Conservation (phyloP, 2,329 filamentous ascomycete genomes). For the Colletotrichum brevisporum region DNA sequence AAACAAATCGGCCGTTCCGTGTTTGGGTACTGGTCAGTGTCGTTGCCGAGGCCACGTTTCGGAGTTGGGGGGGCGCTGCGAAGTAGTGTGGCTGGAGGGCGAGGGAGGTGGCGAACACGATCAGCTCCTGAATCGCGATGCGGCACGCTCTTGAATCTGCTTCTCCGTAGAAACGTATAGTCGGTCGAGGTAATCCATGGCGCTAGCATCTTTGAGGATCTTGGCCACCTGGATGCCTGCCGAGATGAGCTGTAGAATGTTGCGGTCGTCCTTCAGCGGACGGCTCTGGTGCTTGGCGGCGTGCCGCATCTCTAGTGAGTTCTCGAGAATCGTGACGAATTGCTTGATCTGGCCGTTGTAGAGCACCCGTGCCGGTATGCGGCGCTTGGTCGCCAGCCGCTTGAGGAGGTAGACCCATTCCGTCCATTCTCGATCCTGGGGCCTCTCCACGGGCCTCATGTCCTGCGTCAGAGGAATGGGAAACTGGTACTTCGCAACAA, state of each 20-base stretch:
- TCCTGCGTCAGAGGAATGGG: slow-evolving; percentile 87
- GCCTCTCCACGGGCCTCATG: slow-evolving; percentile 81
- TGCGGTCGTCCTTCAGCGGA: slow-evolving; percentile 88
- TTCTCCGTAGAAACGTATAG: slow-evolving; percentile 87
- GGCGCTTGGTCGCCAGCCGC: slow-evolving; percentile 85
- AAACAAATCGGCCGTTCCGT: slow-evolving; percentile 1
- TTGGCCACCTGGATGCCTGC: slow-evolving; percentile 90
- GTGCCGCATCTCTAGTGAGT: slow-evolving; percentile 89
- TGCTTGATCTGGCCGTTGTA: slow-evolving; percentile 95
- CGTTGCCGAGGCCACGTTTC: slow-evolving; percentile 3
- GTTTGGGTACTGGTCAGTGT: slow-evolving; percentile 13
- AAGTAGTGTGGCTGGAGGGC: not conserved
- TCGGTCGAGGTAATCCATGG: slow-evolving; percentile 86
- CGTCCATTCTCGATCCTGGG: slow-evolving; percentile 88
- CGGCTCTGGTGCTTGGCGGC: slow-evolving; percentile 87
- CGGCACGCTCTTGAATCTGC: slow-evolving; percentile 78
- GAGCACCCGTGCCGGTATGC: slow-evolving; percentile 85
- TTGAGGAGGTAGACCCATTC: slow-evolving; percentile 93
- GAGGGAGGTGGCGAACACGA: not conserved
- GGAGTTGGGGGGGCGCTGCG: slow-evolving; percentile 8
- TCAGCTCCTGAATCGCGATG: slow-evolving; percentile 57
- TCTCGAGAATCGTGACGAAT: slow-evolving; percentile 89
- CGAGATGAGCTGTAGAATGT: slow-evolving; percentile 89
- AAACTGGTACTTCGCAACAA: slow-evolving; percentile 92
- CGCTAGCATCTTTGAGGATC: slow-evolving; percentile 85